Evolutionary conservation across 306 rosid species (phyloP).

Genomic region (Elaeagnus macrophylla): DNA sequence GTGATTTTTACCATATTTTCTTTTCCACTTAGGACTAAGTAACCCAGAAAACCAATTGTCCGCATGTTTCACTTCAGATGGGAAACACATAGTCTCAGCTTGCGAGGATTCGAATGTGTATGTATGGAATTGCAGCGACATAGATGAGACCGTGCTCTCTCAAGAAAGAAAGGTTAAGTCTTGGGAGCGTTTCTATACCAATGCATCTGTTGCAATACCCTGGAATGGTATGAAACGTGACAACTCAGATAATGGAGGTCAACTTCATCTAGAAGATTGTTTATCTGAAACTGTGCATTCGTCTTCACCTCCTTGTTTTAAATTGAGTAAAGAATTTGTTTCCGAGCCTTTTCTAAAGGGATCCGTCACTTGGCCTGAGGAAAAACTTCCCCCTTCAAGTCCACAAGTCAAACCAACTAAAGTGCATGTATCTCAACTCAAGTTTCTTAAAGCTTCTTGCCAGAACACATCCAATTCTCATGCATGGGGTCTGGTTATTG

Average conservation of each 20-base stretch:
- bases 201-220: slow-evolving; percentile 65
- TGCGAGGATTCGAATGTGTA: slow-evolving; percentile 82
- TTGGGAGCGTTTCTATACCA: slow-evolving; percentile 59
- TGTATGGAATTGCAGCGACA: slow-evolving; percentile 52
- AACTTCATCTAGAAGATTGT: slow-evolving; percentile 25
- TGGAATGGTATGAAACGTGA: slow-evolving; percentile 63
- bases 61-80: slow-evolving; percentile 79
- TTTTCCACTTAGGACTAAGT: slow-evolving; percentile 41
- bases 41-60: slow-evolving; percentile 47
- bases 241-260: slow-evolving; percentile 26
- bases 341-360: slow-evolving; percentile 74
- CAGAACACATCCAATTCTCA: slow-evolving; percentile 56
- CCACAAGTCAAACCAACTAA: slow-evolving; percentile 31
- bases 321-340: slow-evolving; percentile 55
- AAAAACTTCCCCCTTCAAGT: slow-evolving; percentile 70
- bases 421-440: slow-evolving; percentile 59
- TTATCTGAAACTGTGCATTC: slow-evolving; percentile 28
- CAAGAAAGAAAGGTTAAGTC: slow-evolving; percentile 47
- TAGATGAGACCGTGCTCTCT: slow-evolving; percentile 39
- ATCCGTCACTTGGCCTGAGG: slow-evolving; percentile 98
- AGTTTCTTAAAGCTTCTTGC: slow-evolving; percentile 73
- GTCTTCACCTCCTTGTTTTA: slow-evolving; percentile 47
- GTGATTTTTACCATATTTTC: not conserved
- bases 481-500: slow-evolving; percentile 92
- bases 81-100: slow-evolving; percentile 81